These are phyloP conservation scores for Penicillium sp. DNA, from an alignment of 2,329 filamentous ascomycete genomes.

Conservation along the genomic window DNA sequence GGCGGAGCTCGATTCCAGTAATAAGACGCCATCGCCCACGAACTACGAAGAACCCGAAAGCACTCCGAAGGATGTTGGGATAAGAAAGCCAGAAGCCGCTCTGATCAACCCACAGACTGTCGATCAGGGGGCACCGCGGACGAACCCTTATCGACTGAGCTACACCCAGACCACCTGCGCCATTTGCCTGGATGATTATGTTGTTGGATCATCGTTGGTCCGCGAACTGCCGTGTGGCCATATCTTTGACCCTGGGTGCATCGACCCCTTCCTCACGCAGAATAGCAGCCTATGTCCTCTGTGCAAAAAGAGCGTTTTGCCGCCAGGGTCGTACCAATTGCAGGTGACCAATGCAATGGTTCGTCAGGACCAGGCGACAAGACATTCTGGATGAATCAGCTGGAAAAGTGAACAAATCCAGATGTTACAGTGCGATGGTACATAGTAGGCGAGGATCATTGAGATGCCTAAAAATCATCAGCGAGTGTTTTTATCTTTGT, in stretches of 20 bases:
- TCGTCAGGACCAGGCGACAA: constrained; percentile 68
- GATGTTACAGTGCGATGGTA: too few relatives aligned
- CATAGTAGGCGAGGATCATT: too few relatives aligned
- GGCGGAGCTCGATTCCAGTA: constrained; percentile 5
- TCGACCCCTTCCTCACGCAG: constrained; percentile 75
- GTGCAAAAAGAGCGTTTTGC: constrained; percentile 81
- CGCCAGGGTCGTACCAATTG: constrained; percentile 61
- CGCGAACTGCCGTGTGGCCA: constrained; percentile 86
- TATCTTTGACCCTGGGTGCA: constrained; percentile 89
- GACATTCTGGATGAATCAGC: constrained; percentile 26
- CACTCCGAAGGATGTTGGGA: constrained; percentile 2
- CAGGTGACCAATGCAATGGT: constrained; percentile 83
- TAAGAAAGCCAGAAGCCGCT: constrained; percentile 13
- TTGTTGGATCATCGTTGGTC: constrained; percentile 66
- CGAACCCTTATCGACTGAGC: constrained; percentile 28
- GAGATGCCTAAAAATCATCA: too few relatives aligned
- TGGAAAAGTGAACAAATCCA: background rate
- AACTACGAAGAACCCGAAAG: constrained; percentile 1
- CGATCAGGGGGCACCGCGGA: constrained; percentile 2
- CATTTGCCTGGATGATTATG: constrained; percentile 85
- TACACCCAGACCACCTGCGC: constrained; percentile 77
- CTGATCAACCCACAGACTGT: constrained; percentile 9
- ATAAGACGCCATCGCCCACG: constrained; percentile 1
- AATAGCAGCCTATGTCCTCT: constrained; percentile 85
- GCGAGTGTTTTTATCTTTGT: too few relatives aligned